These are phyloP conservation scores for Pythium periplocum DNA, from an alignment of 352 stramenopile genomes.

Conservation along the genomic window DNA sequence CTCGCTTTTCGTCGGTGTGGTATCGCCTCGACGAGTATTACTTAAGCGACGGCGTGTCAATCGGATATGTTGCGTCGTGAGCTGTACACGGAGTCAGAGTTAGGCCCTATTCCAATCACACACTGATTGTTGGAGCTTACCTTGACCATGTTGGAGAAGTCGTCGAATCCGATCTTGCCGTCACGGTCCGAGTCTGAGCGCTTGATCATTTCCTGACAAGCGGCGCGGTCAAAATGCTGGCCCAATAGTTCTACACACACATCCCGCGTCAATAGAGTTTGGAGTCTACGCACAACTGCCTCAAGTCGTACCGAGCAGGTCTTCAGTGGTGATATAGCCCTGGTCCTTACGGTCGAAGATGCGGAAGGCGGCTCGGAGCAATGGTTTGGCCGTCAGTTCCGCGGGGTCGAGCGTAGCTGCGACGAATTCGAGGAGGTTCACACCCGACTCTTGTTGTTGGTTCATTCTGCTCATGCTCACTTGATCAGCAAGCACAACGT, in stretches of 20 bases:
- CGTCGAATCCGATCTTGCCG: constrained; percentile 61
- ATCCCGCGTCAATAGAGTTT: no score
- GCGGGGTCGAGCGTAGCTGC: constrained; percentile 59
- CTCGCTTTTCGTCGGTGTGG: constrained; percentile 13
- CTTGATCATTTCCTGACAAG: constrained; percentile 66
- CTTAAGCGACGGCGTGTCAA: no score
- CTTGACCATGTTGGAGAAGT: constrained; percentile 72
- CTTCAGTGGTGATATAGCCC: constrained; percentile 49
- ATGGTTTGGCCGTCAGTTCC: constrained; percentile 48
- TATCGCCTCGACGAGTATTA: constrained; percentile 1
- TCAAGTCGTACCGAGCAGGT: constrained; percentile 21
- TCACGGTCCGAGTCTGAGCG: constrained; percentile 55
- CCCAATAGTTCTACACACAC: constrained; percentile 28
- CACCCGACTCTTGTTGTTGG: constrained; percentile 63
- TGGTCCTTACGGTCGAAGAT: constrained; percentile 61
- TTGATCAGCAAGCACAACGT: not conserved
- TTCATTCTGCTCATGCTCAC: constrained; percentile 35
- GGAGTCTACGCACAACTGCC: no score
- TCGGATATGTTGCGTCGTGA: constrained; percentile 12
- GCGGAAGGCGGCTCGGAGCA: constrained; percentile 46
- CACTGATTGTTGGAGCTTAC: not conserved
- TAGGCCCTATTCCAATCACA: no score
- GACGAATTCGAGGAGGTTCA: constrained; percentile 79
- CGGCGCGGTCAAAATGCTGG: constrained; percentile 46
- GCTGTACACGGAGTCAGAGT: no score